Conservation (phyloP, 306 rosid species). For the Prunus armeniaca region DNA sequence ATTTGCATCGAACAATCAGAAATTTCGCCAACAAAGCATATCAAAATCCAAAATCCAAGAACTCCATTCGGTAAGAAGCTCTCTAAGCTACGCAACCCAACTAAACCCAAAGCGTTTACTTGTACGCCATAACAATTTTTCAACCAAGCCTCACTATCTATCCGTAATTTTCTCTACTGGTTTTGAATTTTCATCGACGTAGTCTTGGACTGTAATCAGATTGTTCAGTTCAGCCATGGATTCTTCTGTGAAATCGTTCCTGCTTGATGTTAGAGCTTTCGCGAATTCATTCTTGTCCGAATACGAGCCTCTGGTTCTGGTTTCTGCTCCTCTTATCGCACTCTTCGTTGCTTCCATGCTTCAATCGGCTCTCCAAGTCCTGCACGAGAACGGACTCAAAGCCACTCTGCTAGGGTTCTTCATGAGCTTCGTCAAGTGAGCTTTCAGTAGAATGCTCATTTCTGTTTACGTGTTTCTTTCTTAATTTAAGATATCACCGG, state of each 20-base stretch:
- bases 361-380: conserved; percentile 29
- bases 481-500: neutral
- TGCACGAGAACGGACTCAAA: conserved; percentile 40
- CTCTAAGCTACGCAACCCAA: neutral
- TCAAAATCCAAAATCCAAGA: neutral
- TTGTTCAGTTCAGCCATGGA: conserved; percentile 26
- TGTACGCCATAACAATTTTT: neutral
- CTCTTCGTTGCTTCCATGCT: conserved; percentile 30
- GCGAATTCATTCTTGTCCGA: conserved; percentile 33
- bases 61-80: neutral
- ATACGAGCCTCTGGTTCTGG: conserved; percentile 56
- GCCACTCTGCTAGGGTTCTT: conserved; percentile 30
- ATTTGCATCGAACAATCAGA: neutral
- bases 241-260: conserved; percentile 19
- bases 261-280: conserved; percentile 15
- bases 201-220: neutral
- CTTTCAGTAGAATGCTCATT: neutral
- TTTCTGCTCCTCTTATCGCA: conserved; percentile 36
- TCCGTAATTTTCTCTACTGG: neutral
- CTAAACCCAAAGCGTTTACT: neutral
- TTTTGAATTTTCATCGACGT: neutral
- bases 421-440: conserved; percentile 42
- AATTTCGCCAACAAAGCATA: neutral
- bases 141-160: neutral
- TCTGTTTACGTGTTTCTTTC: neutral